A percentile compares a stretch with the other conserved stretches of the same genome.
Conservation (phyloP, 768 basidiomycete genomes). For the Termitomyces sp. region DNA sequence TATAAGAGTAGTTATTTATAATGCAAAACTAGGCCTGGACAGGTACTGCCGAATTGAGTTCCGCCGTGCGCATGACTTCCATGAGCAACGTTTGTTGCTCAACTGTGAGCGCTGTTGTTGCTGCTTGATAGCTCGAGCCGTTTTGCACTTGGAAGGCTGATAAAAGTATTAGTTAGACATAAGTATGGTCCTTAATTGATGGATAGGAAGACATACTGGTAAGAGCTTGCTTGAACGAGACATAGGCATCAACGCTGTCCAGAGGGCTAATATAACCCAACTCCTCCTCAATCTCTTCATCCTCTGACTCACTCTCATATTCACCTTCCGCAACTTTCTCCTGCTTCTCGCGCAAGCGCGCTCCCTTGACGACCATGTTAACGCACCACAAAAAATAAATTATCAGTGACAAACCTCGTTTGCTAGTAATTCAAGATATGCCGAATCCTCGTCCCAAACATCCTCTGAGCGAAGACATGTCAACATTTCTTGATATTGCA, state of each 20-base stretch:
- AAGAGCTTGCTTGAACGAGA: constrained; percentile 71
- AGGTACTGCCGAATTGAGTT: constrained; percentile 20
- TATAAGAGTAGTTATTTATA: constrained; percentile 4
- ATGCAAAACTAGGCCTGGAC: constrained; percentile 6
- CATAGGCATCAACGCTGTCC: constrained; percentile 74
- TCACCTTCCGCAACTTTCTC: constrained; percentile 51
- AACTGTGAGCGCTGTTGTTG: constrained; percentile 63
- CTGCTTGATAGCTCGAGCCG: constrained; percentile 57
- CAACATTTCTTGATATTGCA: background rate
- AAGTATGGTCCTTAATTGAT: constrained; percentile 3
- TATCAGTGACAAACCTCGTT: constrained; percentile 49
- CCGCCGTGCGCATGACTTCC: constrained; percentile 78
- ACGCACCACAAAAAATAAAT: background rate
- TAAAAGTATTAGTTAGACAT: constrained; percentile 3
- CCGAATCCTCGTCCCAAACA: constrained; percentile 87
- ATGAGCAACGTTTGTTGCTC: constrained; percentile 79
- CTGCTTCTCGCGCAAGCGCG: constrained; percentile 62
- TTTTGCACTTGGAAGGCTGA: constrained; percentile 80
- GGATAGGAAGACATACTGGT: constrained; percentile 44
- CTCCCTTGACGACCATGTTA: constrained; percentile 42
- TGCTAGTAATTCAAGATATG: constrained; percentile 82
- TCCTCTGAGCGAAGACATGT: constrained; percentile 46
- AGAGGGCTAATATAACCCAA: constrained; percentile 82
- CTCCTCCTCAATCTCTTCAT: constrained; percentile 68
- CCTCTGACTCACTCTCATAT: constrained; percentile 42